Percentiles rank a stretch among this genome's conserved stretches.
Conservation (phyloP, 345 rosid genomes). For the Pugionium cornutum region DNA sequence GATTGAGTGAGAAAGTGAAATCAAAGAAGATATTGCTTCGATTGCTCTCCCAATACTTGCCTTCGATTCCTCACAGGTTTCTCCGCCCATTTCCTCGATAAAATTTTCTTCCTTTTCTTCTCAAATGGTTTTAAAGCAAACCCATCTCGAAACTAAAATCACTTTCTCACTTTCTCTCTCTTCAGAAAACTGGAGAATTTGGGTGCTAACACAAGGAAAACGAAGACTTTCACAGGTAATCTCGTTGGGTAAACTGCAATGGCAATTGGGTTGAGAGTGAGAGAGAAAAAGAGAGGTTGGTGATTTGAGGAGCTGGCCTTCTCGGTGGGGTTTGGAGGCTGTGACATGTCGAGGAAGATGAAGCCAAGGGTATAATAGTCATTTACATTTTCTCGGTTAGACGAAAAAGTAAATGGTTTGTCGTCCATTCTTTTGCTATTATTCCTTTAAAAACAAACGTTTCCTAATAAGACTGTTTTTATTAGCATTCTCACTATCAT, state of each 20-base stretch:
- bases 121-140: constrained; percentile 36
- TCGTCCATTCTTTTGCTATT: constrained; percentile 5
- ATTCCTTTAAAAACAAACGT: no score
- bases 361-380: constrained; percentile 36
- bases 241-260: constrained; percentile 22
- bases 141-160: constrained; percentile 39
- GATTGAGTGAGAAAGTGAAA: constrained; percentile 64
- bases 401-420: constrained; percentile 34
- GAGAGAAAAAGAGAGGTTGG: constrained; percentile 21
- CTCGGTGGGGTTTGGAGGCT: no score
- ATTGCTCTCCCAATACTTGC: constrained; percentile 48
- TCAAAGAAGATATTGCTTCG: constrained; percentile 62
- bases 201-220: constrained; percentile 14
- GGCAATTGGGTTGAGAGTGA: constrained; percentile 32
- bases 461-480: no score
- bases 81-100: constrained; percentile 32
- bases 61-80: constrained; percentile 37
- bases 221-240: constrained; percentile 36
- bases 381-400: constrained; percentile 4
- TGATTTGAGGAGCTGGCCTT: constrained; percentile 28
- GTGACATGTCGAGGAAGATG: no score
- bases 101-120: constrained; percentile 30
- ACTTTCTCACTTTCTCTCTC: neutral
- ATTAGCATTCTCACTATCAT: no score
- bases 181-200: constrained; percentile 23